Percentiles rank a stretch among this genome's conserved stretches.
These are phyloP conservation scores for Herpetomonas tarakana DNA, from an alignment of 208 protist species.

Conservation along the genomic window DNA sequence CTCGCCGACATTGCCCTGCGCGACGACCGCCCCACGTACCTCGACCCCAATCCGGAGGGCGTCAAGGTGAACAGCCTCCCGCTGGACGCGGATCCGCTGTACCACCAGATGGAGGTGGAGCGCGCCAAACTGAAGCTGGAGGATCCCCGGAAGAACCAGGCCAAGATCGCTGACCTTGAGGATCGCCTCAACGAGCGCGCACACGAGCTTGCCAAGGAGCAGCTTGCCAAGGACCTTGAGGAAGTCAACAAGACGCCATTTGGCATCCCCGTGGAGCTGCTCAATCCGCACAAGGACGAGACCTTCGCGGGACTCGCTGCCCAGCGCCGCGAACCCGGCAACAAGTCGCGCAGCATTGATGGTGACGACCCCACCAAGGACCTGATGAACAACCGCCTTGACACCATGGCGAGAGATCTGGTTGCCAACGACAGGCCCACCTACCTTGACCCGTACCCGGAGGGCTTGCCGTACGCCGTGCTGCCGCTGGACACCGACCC, in stretches of 20 bases:
- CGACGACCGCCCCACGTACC: slow-evolving; percentile 42
- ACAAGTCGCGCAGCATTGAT: slow-evolving; percentile 27
- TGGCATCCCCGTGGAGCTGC: slow-evolving; percentile 56
- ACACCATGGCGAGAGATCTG: slow-evolving; percentile 54
- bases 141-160: slow-evolving; percentile 51
- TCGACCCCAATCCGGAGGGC: slow-evolving; percentile 57
- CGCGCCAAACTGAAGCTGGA: slow-evolving; percentile 62
- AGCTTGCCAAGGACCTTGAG: slow-evolving; percentile 46
- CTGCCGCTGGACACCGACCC: slow-evolving; percentile 67
- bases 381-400: slow-evolving; percentile 50
- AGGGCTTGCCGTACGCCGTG: slow-evolving; percentile 55
- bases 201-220: slow-evolving; percentile 71
- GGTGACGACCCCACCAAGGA: slow-evolving; percentile 13
- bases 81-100: slow-evolving; percentile 56
- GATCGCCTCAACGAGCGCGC: slow-evolving; percentile 67
- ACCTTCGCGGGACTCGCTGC: slow-evolving; percentile 40
- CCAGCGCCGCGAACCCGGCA: slow-evolving; percentile 36
- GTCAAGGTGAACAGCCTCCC: slow-evolving; percentile 47
- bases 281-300: slow-evolving; percentile 61
- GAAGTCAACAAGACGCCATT: slow-evolving; percentile 39
- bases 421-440: slow-evolving; percentile 41
- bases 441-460: slow-evolving; percentile 57
- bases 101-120: slow-evolving; percentile 70
- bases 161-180: slow-evolving; percentile 64
- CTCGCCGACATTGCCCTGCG: slow-evolving; percentile 47